These are phyloP conservation scores for Citrus medica DNA, from an alignment of 345 rosid species.

Conservation along the genomic window DNA sequence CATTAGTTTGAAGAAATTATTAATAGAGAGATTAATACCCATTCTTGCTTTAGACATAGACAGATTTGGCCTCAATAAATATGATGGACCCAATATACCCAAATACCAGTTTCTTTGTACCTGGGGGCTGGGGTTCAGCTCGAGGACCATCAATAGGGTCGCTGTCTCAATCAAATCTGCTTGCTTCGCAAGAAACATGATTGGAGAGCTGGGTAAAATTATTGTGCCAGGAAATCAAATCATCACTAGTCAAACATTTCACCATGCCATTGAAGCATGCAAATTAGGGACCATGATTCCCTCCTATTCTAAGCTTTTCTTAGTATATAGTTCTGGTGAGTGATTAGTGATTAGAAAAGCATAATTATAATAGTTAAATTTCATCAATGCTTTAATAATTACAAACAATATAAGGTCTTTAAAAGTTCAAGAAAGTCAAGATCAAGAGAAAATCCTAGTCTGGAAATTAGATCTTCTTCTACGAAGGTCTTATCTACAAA, in stretches of 20 bases:
- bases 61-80: neutral
- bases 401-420: too few species aligned
- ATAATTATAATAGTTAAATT: too few species aligned
- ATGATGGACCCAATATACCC: neutral
- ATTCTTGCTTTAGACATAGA: neutral
- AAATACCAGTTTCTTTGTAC: neutral
- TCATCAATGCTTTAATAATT: too few species aligned
- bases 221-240: neutral
- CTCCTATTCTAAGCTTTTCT: too few species aligned
- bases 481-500: neutral
- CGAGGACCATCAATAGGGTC: neutral
- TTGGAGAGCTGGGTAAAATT: neutral
- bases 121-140: neutral
- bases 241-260: neutral
- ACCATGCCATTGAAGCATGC: neutral
- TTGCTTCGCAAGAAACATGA: neutral
- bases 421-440: too few species aligned
- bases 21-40: too few species aligned
- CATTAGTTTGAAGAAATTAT: too few species aligned
- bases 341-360: too few species aligned
- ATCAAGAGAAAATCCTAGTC: too few species aligned
- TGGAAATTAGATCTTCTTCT: too few species aligned
- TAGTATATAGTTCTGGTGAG: too few species aligned
- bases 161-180: neutral
- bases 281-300: too few species aligned